Base-by-base conservation (phyloP, 140 eudicot species). In the Flaveria floridana region DNA sequence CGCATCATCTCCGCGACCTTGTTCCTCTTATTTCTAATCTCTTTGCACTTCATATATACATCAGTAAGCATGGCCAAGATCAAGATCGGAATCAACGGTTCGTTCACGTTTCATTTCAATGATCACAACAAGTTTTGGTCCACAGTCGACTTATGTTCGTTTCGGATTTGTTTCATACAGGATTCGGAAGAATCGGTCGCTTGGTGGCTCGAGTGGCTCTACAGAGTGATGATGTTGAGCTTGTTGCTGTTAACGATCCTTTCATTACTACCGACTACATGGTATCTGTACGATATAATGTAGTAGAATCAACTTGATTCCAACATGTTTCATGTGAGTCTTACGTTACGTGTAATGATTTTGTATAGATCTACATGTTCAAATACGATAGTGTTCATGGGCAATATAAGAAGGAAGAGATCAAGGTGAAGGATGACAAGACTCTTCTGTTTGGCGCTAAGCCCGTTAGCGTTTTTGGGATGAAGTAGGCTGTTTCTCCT, bases 21-120 rank as follows among this genome's bases (percentile, higher is more conserved):
- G 0, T 42, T 42, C 11, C 1, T 42, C 48, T 8, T 42, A 0
- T 28, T 28, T 28, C 5, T 34, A 34, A 34, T 34, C 41, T 15
- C 58, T 52, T 52, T 52, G 21, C 21, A 4, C 7, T 52, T 57
- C 65, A 57, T 1, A 34, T 34, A 34, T 57, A 57, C 65, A 57
- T 23, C 66, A 59, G 9, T 59, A 59, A 59, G 66, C 66, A 59
- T 59, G 41, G 66, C 6, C 66, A 59, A 58, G 37, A 58, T 59
- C 66, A 59, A 59, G 66, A 59, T 59, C 42, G 66, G 41, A 25
- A 59, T 59, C 66, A 59, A 59, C 62, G 28, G 62, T 55, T 55
- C 11, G 12, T 19, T 7, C 18, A 7, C 18, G 2, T 16, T 13
- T 30, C 37, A 30, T 30, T 30, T 13, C 11, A 16, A n/a, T 9